Conservation (phyloP, 352 stramenopile species). For the Phytophthora fragariae region DNA sequence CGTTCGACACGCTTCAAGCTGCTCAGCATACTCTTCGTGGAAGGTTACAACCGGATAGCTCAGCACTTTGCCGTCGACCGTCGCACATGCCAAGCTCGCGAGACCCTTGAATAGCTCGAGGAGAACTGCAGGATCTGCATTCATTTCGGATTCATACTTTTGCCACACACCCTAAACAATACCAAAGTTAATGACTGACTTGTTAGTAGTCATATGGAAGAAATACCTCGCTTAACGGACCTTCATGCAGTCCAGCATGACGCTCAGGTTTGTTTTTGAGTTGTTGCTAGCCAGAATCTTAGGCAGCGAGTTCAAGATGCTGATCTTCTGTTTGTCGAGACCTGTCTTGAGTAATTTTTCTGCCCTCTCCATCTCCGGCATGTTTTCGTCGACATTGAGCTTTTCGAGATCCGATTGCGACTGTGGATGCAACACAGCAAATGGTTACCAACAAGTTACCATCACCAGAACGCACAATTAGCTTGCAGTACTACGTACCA, state of each 20-base stretch:
- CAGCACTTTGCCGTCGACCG: constrained; percentile 77
- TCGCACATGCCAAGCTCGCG: constrained; percentile 61
- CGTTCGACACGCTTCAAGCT: constrained; percentile 53
- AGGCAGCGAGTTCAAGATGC: constrained; percentile 68
- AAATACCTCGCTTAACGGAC: constrained; percentile 25
- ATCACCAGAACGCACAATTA: neutral
- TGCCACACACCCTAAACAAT: constrained; percentile 63
- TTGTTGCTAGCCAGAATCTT: constrained; percentile 81
- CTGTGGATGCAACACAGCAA: constrained; percentile 34
- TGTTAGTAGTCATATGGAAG: neutral
- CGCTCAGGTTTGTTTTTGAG: constrained; percentile 68
- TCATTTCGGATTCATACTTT: constrained; percentile 66
- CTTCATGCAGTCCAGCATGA: constrained; percentile 82
- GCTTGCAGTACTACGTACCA: constrained; percentile 51
- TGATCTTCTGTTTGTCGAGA: constrained; percentile 86
- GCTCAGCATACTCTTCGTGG: constrained; percentile 68
- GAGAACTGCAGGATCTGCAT: constrained; percentile 51
- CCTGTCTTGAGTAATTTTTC: constrained; percentile 82
- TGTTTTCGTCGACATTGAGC: constrained; percentile 87
- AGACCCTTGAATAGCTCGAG: constrained; percentile 73
- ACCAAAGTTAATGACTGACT: neutral
- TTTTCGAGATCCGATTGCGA: constrained; percentile 86
- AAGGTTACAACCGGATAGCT: constrained; percentile 61
- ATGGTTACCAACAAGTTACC: neutral
- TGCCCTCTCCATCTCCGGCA: constrained; percentile 80